These are phyloP conservation scores for Erythrobasidium hasegawianum DNA, from an alignment of 1,284 basidiomycete genomes.

Conservation along the genomic window DNA sequence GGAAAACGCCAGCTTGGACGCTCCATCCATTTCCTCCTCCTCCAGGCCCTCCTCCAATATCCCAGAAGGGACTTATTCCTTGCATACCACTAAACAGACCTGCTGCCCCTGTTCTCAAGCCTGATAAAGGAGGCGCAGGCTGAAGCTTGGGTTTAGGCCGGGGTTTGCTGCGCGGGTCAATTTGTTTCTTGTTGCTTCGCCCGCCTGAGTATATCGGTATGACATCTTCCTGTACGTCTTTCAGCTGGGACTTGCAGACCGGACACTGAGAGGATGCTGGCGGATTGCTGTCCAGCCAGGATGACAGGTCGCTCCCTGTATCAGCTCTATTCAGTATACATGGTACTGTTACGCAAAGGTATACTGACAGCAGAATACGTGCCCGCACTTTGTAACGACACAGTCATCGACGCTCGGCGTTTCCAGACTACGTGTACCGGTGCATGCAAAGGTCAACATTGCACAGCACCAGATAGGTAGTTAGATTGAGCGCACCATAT, in stretches of 20 bases:
- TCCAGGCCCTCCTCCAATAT: conserved; percentile 6
- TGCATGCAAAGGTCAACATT: not conserved
- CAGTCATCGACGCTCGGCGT: conserved; percentile 20
- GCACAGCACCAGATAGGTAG: not conserved
- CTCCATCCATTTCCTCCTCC: conserved; percentile 16
- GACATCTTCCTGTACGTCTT: conserved; percentile 32
- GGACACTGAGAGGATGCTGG: conserved; percentile 25
- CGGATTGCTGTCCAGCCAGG: conserved; percentile 33
- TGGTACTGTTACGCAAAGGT: too few species aligned
- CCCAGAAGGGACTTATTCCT: conserved; percentile 9
- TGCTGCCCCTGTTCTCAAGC: not conserved
- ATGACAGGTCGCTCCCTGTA: conserved; percentile 34
- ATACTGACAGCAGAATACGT: conserved; percentile 30
- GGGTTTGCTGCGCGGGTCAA: conserved; percentile 24
- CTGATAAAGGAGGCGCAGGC: conserved; percentile 13
- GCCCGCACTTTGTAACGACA: conserved; percentile 31
- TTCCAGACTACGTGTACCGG: conserved; percentile 13
- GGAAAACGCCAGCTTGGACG: conserved; percentile 32
- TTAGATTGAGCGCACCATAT: conserved; percentile 13
- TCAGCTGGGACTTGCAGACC: conserved; percentile 31
- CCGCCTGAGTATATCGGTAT: conserved; percentile 33
- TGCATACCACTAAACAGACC: conserved; percentile 6
- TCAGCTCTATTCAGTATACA: not conserved
- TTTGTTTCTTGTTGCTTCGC: conserved; percentile 13
- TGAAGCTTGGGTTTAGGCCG: conserved; percentile 24